Evolutionary conservation across 176 grass and related monocot genomes (phyloP).

Genomic region (Ananas comosus): DNA sequence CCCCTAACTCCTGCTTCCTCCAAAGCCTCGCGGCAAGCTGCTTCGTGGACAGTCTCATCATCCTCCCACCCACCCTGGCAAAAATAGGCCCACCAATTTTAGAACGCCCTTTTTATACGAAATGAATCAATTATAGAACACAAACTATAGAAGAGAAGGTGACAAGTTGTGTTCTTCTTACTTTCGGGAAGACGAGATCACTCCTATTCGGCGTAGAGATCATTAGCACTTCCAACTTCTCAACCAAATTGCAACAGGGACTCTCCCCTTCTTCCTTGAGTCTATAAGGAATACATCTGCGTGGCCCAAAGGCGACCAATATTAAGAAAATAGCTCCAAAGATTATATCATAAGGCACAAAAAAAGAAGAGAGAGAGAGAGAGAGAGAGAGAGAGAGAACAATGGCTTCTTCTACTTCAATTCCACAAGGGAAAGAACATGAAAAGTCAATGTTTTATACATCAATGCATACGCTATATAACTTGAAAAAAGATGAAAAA

Average conservation of each 20-base stretch:
- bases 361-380: neutral
- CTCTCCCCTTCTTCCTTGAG: neutral
- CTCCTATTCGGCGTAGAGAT: conserved; percentile 50
- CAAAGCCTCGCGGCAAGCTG: conserved; percentile 62
- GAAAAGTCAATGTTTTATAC: too few species aligned
- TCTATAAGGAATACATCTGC: conserved; percentile 29
- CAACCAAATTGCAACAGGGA: conserved; percentile 1
- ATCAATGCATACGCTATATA: too few species aligned
- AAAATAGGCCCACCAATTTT: conserved; percentile 3
- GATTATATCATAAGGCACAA: neutral
- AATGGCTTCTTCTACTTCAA: too few species aligned
- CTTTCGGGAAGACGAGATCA: conserved; percentile 80
- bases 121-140: neutral
- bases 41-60: conserved; percentile 59
- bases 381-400: conserved; percentile 1
- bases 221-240: conserved; percentile 57
- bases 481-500: too few species aligned
- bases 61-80: conserved; percentile 82
- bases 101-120: neutral
- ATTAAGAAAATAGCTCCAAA: neutral
- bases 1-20: conserved; percentile 87
- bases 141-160: neutral
- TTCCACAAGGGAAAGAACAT: too few species aligned
- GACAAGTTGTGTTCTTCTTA: conserved; percentile 11
- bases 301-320: neutral